Conservation (phyloP, 805 yeast genomes). For the Saccharomycopsis microspora region DNA sequence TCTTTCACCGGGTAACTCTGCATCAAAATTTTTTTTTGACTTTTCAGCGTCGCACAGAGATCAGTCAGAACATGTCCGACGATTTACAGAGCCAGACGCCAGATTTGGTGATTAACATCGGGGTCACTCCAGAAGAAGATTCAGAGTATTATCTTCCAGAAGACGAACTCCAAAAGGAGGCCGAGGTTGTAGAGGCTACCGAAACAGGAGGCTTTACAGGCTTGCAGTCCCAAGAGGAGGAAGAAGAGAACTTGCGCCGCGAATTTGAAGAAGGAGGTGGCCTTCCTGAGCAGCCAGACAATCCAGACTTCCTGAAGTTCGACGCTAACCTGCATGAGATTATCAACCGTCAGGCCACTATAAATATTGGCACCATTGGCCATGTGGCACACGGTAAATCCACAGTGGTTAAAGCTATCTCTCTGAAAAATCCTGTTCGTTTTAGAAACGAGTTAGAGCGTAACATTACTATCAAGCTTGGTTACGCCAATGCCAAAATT, state of each 20-base stretch:
- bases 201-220: conserved; percentile 65
- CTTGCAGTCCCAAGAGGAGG: conserved; percentile 76
- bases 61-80: conserved; percentile 8
- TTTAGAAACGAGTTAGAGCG: conserved; percentile 98
- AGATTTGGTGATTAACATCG: conserved; percentile 60
- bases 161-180: conserved; percentile 34
- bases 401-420: conserved; percentile 89
- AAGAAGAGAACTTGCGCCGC: conserved; percentile 44
- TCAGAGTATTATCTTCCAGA: conserved; percentile 19
- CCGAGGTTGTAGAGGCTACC: conserved; percentile 26
- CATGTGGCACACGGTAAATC: conserved; percentile 95
- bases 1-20: too few relatives aligned
- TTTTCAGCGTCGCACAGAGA: background rate
- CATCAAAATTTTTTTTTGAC: too few relatives aligned
- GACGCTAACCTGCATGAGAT: conserved; percentile 91
- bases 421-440: conserved; percentile 98
- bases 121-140: conserved; percentile 32
- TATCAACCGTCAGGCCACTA: conserved; percentile 97
- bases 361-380: conserved; percentile 95
- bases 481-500: conserved; percentile 98
- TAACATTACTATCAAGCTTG: conserved; percentile 95
- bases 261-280: conserved; percentile 99
- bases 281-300: conserved; percentile 87
- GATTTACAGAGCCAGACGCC: conserved; percentile 82
- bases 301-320: conserved; percentile 72